These are phyloP conservation scores for Jackrogersella minutella DNA, from an alignment of 495 filamentous ascomycete species.

Conservation along the genomic window DNA sequence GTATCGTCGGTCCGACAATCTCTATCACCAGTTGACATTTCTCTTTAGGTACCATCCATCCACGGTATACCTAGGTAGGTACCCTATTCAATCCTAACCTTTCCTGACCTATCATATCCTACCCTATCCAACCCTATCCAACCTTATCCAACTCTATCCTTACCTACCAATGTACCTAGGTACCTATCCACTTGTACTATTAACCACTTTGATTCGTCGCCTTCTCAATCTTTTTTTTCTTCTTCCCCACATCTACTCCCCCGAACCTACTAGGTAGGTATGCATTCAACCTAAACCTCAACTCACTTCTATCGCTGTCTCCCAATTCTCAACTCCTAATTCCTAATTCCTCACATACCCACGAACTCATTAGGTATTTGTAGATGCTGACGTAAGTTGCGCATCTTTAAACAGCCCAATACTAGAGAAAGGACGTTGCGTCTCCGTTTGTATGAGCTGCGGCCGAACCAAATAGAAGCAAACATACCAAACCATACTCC, in stretches of 20 bases:
- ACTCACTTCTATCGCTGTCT: not conserved
- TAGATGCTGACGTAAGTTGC: not conserved
- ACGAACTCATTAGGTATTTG: not conserved
- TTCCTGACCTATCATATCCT: no score
- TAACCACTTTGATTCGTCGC: slow-evolving; percentile 3
- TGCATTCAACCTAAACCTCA: not conserved
- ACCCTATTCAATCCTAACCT: no score
- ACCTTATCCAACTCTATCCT: not conserved
- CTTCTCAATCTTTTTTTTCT: not conserved
- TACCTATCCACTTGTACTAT: no score
- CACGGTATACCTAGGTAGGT: no score
- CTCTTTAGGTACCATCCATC: no score
- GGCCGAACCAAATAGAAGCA: not conserved
- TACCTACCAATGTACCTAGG: not conserved
- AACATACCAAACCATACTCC: not conserved
- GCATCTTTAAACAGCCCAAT: not conserved
- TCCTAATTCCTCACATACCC: not conserved
- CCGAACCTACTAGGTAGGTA: no score
- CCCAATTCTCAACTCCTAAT: not conserved
- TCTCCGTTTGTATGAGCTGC: not conserved
- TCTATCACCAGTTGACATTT: no score
- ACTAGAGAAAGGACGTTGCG: not conserved
- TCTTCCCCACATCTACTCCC: no score
- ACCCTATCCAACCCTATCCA: no score
- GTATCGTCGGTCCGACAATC: no score